Conservation (phyloP, 1,284 basidiomycete genomes). For the Schizophyllum amplum region DNA sequence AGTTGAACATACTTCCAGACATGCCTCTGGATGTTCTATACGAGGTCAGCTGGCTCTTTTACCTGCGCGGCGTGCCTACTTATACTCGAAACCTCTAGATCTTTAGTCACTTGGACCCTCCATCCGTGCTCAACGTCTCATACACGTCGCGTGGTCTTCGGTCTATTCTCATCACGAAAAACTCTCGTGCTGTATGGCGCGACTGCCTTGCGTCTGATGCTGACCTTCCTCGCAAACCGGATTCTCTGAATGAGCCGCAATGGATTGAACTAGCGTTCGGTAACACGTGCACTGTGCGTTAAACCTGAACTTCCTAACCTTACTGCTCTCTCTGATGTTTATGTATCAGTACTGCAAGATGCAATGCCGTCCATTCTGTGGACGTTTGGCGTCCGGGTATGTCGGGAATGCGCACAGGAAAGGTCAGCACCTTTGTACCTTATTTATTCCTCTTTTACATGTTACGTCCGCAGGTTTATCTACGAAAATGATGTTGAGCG, state of each 20-base stretch:
- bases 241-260: slow-evolving; percentile 14
- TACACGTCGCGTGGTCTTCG: slow-evolving; percentile 15
- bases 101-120: slow-evolving; percentile 12
- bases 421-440: too few relatives aligned
- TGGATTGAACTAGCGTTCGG: slow-evolving; percentile 15
- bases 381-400: too few relatives aligned
- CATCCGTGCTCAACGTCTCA: slow-evolving; percentile 12
- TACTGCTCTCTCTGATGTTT: background rate
- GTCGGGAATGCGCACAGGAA: too few relatives aligned
- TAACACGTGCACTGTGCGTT: background rate
- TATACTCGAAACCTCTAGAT: slow-evolving; percentile 3
- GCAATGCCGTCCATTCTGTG: background rate
- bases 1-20: slow-evolving; percentile 4
- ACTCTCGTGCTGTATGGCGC: slow-evolving; percentile 14
- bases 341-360: background rate
- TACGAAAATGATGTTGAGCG: too few relatives aligned
- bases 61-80: background rate
- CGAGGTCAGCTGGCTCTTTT: slow-evolving; percentile 1
- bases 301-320: background rate
- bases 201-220: background rate
- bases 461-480: too few relatives aligned
- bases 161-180: slow-evolving; percentile 12
- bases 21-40: slow-evolving; percentile 14
- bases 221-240: slow-evolving; percentile 14
- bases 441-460: too few relatives aligned